phyloP scores from a whole-genome alignment of 2,329 filamentous ascomycete species.

The Colletotrichum tabaci region DNA sequence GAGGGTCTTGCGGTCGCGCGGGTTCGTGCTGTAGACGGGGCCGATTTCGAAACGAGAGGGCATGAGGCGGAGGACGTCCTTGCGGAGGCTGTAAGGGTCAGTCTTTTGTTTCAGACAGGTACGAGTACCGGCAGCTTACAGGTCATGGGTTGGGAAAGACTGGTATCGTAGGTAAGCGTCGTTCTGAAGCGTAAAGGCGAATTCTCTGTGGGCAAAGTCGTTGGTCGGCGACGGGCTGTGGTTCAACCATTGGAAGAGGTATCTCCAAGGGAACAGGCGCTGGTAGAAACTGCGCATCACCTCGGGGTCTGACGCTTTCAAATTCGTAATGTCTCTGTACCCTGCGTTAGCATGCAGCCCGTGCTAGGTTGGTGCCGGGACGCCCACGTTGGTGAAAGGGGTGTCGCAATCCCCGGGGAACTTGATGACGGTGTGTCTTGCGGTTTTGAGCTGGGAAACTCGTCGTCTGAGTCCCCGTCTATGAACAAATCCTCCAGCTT shows the following conservation, averaged over 20 bases:
- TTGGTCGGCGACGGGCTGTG: constrained; percentile 88
- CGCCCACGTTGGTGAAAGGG: constrained; percentile 62
- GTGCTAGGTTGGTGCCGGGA: too few relatives aligned
- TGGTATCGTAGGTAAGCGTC: constrained; percentile 95
- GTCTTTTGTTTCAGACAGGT: constrained; percentile 11
- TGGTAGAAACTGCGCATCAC: constrained; percentile 96
- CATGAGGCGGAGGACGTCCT: constrained; percentile 89
- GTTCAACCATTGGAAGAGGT: constrained; percentile 98
- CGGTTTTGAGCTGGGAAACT: constrained; percentile 68
- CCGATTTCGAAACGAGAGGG: constrained; percentile 98
- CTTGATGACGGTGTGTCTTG: constrained; percentile 57
- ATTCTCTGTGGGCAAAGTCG: constrained; percentile 94
- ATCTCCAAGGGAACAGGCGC: constrained; percentile 93
- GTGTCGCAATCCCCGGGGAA: constrained; percentile 54
- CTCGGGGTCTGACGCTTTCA: constrained; percentile 79
- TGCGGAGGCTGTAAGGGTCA: constrained; percentile 75
- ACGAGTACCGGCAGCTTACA: constrained; percentile 54
- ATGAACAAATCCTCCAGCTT: constrained; percentile 73
- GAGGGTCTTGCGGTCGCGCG: constrained; percentile 90
- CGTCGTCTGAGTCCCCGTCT: constrained; percentile 72
- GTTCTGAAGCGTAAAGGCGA: constrained; percentile 94
- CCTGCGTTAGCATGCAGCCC: constrained; percentile 11
- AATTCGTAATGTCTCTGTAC: constrained; percentile 52
- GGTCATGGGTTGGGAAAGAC: constrained; percentile 70
- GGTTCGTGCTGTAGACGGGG: constrained; percentile 95